A percentile compares a stretch with the other conserved stretches of the same genome.
These are phyloP conservation scores for Colletotrichum melonis DNA, from an alignment of 2,329 filamentous ascomycete genomes.

Conservation along the genomic window DNA sequence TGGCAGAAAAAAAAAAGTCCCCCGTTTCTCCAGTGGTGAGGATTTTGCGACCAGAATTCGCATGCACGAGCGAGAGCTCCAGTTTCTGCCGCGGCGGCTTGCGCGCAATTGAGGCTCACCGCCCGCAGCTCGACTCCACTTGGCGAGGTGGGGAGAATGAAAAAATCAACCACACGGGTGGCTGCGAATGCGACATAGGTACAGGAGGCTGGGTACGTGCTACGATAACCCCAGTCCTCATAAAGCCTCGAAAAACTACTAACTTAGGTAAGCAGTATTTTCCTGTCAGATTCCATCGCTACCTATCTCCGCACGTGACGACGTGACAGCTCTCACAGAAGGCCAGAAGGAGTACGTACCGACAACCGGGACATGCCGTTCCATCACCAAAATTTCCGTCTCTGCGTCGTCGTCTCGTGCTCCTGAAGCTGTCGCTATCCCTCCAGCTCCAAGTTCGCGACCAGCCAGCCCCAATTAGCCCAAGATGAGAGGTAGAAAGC, in stretches of 20 bases:
- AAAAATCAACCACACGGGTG: slow-evolving; percentile 33
- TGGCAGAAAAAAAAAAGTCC: slow-evolving; percentile 7
- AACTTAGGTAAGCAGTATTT: neutral
- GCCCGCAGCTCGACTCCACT: slow-evolving; percentile 30
- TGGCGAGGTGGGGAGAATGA: slow-evolving; percentile 19
- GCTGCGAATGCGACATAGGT: neutral
- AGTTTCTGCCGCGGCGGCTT: slow-evolving; percentile 35
- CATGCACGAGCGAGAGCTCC: slow-evolving; percentile 33
- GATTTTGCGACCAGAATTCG: slow-evolving; percentile 37
- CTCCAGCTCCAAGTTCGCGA: slow-evolving; percentile 15
- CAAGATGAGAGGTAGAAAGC: slow-evolving; percentile 64
- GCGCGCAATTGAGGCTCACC: slow-evolving; percentile 29
- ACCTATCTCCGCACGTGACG: slow-evolving; percentile 3
- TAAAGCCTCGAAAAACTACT: too few relatives aligned
- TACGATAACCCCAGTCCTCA: neutral
- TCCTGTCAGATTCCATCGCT: neutral
- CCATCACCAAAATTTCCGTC: slow-evolving; percentile 37
- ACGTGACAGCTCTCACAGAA: neutral
- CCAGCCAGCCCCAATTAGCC: slow-evolving; percentile 40
- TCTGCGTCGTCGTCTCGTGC: slow-evolving; percentile 23
- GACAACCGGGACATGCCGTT: slow-evolving; percentile 26
- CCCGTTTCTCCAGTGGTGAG: slow-evolving; percentile 26
- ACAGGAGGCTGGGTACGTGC: slow-evolving; percentile 18
- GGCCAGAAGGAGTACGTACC: slow-evolving; percentile 17
- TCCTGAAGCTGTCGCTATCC: slow-evolving; percentile 31